phyloP scores from a whole-genome alignment of 139 green algal species.

The Picochlorum sp. region DNA sequence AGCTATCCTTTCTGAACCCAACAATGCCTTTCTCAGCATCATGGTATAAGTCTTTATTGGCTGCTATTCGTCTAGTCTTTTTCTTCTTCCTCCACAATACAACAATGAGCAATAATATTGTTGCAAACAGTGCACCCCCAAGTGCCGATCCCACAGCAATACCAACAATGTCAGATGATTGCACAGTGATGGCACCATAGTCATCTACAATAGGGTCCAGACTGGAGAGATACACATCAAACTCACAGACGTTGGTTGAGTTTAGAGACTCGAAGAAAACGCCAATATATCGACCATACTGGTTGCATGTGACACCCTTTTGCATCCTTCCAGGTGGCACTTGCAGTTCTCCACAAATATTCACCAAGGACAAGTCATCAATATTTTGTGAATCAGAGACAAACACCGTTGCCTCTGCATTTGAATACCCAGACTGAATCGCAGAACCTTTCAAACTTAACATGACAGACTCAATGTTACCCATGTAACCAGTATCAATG shows the following conservation, averaged over 20 bases:
- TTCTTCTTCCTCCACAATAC: neutral
- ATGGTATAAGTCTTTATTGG: neutral
- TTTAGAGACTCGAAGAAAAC: neutral
- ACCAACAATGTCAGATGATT: conserved; percentile 1
- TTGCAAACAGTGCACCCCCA: neutral
- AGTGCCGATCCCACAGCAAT: conserved; percentile 8
- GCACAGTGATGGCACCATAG: neutral
- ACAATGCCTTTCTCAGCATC: conserved; percentile 4
- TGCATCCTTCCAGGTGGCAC: neutral
- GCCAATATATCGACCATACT: neutral
- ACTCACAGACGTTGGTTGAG: neutral
- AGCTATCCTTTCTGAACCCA: neutral
- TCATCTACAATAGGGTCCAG: too few species aligned
- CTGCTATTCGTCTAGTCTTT: neutral
- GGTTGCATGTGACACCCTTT: neutral
- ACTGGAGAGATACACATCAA: conserved; percentile 5
- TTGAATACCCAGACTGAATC: neutral
- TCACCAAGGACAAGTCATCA: neutral
- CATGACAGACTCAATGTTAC: neutral
- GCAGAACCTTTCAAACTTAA: neutral
- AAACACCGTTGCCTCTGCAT: neutral
- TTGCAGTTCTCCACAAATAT: neutral
- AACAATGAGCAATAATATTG: neutral
- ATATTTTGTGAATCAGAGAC: neutral
- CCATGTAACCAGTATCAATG: neutral